Percentiles rank a stretch among this genome's conserved stretches.
phyloP scores from a whole-genome alignment of 208 protist species.

The Willaertia magna region DNA sequence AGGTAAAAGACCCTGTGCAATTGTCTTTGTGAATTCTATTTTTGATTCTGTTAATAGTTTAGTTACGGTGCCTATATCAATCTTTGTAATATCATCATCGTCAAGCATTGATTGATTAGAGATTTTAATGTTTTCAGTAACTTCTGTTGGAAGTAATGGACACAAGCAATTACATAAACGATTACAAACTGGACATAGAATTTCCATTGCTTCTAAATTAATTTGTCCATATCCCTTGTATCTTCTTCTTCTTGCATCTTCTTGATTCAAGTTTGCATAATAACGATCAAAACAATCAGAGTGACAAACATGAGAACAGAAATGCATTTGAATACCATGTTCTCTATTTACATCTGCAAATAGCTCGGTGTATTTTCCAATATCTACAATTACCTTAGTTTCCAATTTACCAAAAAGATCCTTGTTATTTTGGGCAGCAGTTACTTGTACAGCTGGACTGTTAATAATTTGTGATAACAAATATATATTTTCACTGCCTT shows the following conservation, averaged over 20 bases:
- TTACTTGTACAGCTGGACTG: not conserved
- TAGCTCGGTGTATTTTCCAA: not conserved
- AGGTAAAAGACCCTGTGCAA: no score
- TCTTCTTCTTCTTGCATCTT: not conserved
- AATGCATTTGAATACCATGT: not conserved
- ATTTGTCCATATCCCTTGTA: not conserved
- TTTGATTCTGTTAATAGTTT: no score
- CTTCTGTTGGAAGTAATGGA: not conserved
- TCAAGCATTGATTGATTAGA: no score
- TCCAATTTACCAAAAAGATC: not conserved
- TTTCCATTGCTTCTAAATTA: not conserved
- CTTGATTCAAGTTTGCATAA: not conserved
- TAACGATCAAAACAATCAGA: conserved; percentile 2
- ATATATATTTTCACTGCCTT: not conserved
- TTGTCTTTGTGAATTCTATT: no score
- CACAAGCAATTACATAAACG: not conserved
- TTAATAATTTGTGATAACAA: not conserved
- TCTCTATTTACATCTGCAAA: not conserved
- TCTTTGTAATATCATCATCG: no score
- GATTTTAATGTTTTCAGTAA: no score
- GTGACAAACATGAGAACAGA: not conserved
- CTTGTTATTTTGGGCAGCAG: not conserved
- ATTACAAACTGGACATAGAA: not conserved
- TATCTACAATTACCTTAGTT: not conserved
- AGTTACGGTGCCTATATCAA: no score